phyloP scores from a whole-genome alignment of 208 protist genomes.

The Acanthamoeba castellanii region DNA sequence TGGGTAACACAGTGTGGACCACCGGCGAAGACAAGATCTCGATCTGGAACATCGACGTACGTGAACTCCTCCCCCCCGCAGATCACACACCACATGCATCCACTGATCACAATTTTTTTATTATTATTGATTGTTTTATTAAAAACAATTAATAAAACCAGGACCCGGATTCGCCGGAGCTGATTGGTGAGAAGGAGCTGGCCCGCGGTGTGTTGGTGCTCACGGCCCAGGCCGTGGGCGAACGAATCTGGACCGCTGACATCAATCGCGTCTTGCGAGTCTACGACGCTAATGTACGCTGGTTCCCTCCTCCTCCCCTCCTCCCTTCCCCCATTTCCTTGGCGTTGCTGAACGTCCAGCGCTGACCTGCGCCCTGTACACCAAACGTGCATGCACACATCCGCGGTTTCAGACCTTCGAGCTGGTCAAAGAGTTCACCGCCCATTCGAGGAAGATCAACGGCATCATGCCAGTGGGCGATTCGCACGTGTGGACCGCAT shows the following conservation, averaged over 20 bases:
- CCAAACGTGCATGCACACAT: not conserved
- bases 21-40: constrained; percentile 43
- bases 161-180: constrained; percentile 10
- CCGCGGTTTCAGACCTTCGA: constrained; percentile 10
- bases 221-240: constrained; percentile 16
- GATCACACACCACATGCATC: not conserved
- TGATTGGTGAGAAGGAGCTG: constrained; percentile 12
- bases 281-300: constrained; percentile 37
- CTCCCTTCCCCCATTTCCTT: not conserved
- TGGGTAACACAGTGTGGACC: constrained; percentile 52
- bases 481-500: constrained; percentile 70
- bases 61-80: not conserved
- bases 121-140: not conserved
- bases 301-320: not conserved
- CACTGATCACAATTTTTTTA: not conserved
- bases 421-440: constrained; percentile 59
- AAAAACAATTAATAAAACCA: not conserved
- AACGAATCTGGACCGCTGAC: constrained; percentile 48
- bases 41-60: constrained; percentile 57
- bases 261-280: constrained; percentile 18
- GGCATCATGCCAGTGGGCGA: constrained; percentile 34
- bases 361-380: not conserved
- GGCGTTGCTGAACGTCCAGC: not conserved
- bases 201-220: constrained; percentile 10
- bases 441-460: constrained; percentile 31